Base-by-base conservation (phyloP, 2,329 filamentous ascomycete species). In the Pseudocercospora macadamiae region DNA sequence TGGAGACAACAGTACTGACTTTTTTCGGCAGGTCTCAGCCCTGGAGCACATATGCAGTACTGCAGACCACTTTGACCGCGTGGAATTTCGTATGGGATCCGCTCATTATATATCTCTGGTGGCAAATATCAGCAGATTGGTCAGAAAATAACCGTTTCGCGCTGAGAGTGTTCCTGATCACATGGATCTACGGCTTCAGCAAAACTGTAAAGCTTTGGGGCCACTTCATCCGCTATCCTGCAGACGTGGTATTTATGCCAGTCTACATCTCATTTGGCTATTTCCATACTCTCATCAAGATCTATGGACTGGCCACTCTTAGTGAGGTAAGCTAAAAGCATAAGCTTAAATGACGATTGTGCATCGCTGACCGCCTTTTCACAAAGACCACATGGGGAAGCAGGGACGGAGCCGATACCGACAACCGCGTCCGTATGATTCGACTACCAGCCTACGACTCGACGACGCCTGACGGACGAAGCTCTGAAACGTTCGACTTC, bases 1-100 rank as follows among this genome's bases (percentile, higher is more conserved):
- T 59, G 36, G 21, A 25, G 18, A 44, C 57, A 51, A 49, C 47
- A 39, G 39, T 42, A 51, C 54, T 66, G 56, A 61, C 56, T 64
- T 65, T 62, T 23, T 70, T 12, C 8, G 18, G 68, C 37, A 96
- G 93, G 69, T 90, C 90, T 71, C 93, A 97, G 74, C 89, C 86
- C 49, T 97, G 93, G 92, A 96, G 89, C 76, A 90, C 91, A 10
- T 97, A 97, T 74, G 91, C 93, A 51, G 86, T 97, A 61, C 90
- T 97, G 77, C 81, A 96, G 71, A 95, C 93, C 23, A 97, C 93
- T 14, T 88, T 97, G 71, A 96, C 91, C 44, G 95, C 93, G 36
- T 87, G 96, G 70, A 91, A 93, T 26, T 86, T 96, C 63, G 74
- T 89, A 48, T 83, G 90, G 66, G 93, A 97, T 75, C 83, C 88